Evolutionary conservation across 768 basidiomycete species (phyloP).

Genomic region (Ephemerocybe angulata): DNA sequence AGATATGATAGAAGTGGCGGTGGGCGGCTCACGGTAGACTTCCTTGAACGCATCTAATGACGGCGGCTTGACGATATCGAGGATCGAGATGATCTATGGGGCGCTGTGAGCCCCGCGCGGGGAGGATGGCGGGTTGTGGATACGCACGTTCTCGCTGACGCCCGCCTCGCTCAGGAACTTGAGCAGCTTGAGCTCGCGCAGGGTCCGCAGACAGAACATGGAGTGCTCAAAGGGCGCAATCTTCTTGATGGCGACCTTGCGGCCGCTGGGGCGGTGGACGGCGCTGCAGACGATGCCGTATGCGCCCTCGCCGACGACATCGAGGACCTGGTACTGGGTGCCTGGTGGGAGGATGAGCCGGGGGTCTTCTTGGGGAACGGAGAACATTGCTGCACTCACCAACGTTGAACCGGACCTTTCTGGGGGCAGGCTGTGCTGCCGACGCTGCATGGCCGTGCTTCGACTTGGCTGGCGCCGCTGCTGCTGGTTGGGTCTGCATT

Average conservation of each 20-base stretch:
- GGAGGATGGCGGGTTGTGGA: neutral
- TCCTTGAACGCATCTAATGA: slow-evolving; percentile 79
- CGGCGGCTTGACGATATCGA: slow-evolving; percentile 86
- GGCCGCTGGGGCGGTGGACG: slow-evolving; percentile 77
- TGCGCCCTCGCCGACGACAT: slow-evolving; percentile 87
- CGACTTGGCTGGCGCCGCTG: slow-evolving; percentile 26
- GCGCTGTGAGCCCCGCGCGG: slow-evolving; percentile 14
- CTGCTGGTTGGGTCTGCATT: slow-evolving; percentile 17
- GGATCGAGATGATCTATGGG: slow-evolving; percentile 77
- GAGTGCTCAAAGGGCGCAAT: slow-evolving; percentile 94
- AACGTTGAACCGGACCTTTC: slow-evolving; percentile 88
- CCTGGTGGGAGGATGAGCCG: slow-evolving; percentile 34
- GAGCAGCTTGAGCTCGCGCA: slow-evolving; percentile 79
- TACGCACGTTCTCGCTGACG: slow-evolving; percentile 79
- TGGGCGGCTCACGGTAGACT: slow-evolving; percentile 48
- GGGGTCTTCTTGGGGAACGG: slow-evolving; percentile 6
- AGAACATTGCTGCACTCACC: slow-evolving; percentile 37
- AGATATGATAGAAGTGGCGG: neutral
- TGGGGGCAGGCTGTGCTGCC: slow-evolving; percentile 51
- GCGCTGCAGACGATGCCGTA: slow-evolving; percentile 97
- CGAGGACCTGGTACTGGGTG: slow-evolving; percentile 78
- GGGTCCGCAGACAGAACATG: slow-evolving; percentile 90
- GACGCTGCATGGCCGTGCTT: slow-evolving; percentile 41
- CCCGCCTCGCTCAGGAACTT: slow-evolving; percentile 86
- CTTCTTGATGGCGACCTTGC: slow-evolving; percentile 96